Conservation (phyloP, 306 rosid genomes). For the Casuarina equisetifolia region DNA sequence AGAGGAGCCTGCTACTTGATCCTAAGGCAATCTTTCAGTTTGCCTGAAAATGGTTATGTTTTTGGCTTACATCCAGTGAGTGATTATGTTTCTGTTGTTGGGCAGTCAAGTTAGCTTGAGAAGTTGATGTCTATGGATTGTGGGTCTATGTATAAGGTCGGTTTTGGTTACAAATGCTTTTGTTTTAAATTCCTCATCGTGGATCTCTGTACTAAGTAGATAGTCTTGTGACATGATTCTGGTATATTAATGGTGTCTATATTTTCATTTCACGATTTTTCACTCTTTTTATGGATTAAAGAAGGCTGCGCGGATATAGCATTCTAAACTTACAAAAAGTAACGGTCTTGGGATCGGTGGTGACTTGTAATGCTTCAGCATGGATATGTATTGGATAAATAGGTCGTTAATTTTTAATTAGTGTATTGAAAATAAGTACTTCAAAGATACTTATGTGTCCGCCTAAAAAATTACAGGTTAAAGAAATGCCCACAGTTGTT, state of each 20-base stretch:
- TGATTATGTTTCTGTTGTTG: slow-evolving; percentile 16
- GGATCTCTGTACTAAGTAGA: slow-evolving; percentile 24
- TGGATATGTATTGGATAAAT: too few relatives aligned
- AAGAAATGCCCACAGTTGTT: too few relatives aligned
- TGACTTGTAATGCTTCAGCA: too few relatives aligned
- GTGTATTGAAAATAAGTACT: too few relatives aligned
- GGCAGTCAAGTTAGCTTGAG: slow-evolving; percentile 20
- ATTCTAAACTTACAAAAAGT: too few relatives aligned
- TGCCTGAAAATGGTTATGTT: slow-evolving; percentile 7
- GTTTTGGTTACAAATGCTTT: slow-evolving; percentile 22
- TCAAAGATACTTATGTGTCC: too few relatives aligned
- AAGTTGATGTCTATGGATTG: slow-evolving; percentile 26
- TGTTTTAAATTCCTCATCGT: slow-evolving; percentile 18
- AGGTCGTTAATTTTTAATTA: too few relatives aligned
- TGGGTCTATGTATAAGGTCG: slow-evolving; percentile 33
- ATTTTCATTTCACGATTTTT: neutral
- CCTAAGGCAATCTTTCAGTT: neutral
- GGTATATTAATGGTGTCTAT: slow-evolving; percentile 4
- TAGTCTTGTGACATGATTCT: slow-evolving; percentile 4
- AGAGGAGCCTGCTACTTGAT: slow-evolving; percentile 42
- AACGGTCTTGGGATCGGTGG: too few relatives aligned
- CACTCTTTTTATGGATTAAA: neutral
- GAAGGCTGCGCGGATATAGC: neutral
- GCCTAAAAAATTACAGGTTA: too few relatives aligned
- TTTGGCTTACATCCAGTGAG: slow-evolving; percentile 17